These are phyloP conservation scores for Gnomoniopsis smithogilvyi DNA, from an alignment of 2,329 filamentous ascomycete species.

Conservation along the genomic window DNA sequence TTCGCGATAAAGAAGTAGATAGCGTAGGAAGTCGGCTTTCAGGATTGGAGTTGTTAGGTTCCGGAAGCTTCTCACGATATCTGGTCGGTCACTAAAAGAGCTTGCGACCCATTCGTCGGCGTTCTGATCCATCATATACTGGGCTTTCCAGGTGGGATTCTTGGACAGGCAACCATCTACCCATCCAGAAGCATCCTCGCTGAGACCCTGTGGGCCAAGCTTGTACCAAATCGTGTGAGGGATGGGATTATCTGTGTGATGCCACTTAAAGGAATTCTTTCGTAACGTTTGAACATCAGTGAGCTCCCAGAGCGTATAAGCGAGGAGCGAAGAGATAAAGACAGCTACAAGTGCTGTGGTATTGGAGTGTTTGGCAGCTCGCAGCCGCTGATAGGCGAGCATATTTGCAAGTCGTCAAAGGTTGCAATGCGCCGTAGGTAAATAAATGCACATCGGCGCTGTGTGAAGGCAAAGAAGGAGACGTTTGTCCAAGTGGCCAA, in stretches of 20 bases:
- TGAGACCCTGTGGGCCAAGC: neutral
- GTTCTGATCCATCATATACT: neutral
- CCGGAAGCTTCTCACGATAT: neutral
- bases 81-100: neutral
- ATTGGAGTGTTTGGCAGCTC: neutral
- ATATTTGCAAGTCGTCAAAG: neutral
- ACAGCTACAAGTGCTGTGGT: neutral
- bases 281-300: neutral
- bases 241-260: neutral
- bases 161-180: neutral
- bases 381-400: neutral
- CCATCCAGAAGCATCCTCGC: neutral
- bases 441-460: too few relatives aligned
- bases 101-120: neutral
- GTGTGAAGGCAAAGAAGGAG: too few relatives aligned
- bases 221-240: slow-evolving; percentile 6
- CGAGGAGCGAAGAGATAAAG: neutral
- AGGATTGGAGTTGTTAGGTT: slow-evolving; percentile 11
- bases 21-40: slow-evolving; percentile 11
- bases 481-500: too few relatives aligned
- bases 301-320: neutral
- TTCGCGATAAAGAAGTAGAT: slow-evolving; percentile 18
- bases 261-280: neutral
- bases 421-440: too few relatives aligned
- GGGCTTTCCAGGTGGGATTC: neutral